Percentiles rank a stretch among this genome's conserved stretches.
Conservation (phyloP, 106 monocot genomes). For the Allium sativum region DNA sequence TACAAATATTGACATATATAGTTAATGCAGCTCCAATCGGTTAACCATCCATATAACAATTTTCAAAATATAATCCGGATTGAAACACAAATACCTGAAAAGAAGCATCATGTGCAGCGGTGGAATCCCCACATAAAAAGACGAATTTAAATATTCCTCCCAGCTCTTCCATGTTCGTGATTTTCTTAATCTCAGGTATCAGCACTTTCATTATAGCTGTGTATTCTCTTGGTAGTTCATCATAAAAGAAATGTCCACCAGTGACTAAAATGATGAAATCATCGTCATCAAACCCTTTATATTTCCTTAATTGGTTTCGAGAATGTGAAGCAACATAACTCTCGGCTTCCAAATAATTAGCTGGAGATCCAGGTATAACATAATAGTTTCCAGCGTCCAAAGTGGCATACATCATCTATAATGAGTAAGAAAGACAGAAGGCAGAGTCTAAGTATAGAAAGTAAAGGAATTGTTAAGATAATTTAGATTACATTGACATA, state of each 20-base stretch:
- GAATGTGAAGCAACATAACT: slow-evolving; percentile 39
- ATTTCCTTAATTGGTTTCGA: slow-evolving; percentile 27
- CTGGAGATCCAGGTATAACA: slow-evolving; percentile 72
- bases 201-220: slow-evolving; percentile 37
- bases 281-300: slow-evolving; percentile 46
- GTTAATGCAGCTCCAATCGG: too few relatives aligned
- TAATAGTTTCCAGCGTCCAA: slow-evolving; percentile 85
- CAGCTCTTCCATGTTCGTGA: slow-evolving; percentile 23
- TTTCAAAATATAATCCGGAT: too few relatives aligned
- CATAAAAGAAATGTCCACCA: slow-evolving; percentile 53
- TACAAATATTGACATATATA: too few relatives aligned
- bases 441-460: background rate
- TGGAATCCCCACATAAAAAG: slow-evolving; percentile 63
- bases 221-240: slow-evolving; percentile 59
- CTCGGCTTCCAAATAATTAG: slow-evolving; percentile 41
- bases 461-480: background rate
- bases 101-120: slow-evolving; percentile 28
- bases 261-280: slow-evolving; percentile 60
- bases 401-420: slow-evolving; percentile 63
- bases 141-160: slow-evolving; percentile 42
- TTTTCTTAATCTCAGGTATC: slow-evolving; percentile 31
- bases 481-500: background rate
- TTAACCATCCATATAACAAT: too few relatives aligned
- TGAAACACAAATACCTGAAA: slow-evolving; percentile 44
- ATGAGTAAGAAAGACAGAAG: slow-evolving; percentile 5